phyloP scores from a whole-genome alignment of 2,329 filamentous ascomycete species.

The Xylaria sp. region DNA sequence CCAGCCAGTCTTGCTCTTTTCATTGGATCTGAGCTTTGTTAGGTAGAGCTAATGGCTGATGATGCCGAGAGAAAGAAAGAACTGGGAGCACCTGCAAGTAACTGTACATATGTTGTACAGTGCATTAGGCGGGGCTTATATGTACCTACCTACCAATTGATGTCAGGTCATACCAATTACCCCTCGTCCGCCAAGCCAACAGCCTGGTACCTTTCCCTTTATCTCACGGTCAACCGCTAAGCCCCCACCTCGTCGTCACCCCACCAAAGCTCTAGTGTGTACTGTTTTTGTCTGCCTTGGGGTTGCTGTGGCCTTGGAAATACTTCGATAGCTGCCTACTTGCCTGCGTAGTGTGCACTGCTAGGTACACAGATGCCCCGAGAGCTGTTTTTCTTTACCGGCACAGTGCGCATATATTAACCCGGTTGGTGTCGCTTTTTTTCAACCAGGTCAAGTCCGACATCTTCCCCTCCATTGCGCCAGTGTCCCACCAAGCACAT shows the following conservation, averaged over 20 bases:
- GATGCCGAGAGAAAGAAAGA: slow-evolving; percentile 1
- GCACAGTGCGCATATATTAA: slow-evolving; percentile 27
- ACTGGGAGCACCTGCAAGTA: slow-evolving; percentile 27
- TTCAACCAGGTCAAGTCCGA: slow-evolving; percentile 39
- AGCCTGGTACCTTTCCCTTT: not conserved
- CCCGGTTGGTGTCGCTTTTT: slow-evolving; percentile 36
- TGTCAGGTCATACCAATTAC: slow-evolving; percentile 23
- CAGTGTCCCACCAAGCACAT: slow-evolving; percentile 46
- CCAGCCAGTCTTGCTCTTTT: not conserved
- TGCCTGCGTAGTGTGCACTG: not conserved
- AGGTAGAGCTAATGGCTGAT: slow-evolving; percentile 17
- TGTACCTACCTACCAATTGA: slow-evolving; percentile 18
- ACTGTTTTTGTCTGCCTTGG: slow-evolving; percentile 24
- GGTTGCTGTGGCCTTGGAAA: not conserved
- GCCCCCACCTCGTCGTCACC: slow-evolving; percentile 34
- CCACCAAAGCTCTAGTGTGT: slow-evolving; percentile 25
- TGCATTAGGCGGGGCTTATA: slow-evolving; percentile 20
- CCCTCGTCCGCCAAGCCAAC: slow-evolving; percentile 36
- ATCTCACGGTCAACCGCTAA: slow-evolving; percentile 30
- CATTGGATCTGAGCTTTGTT: slow-evolving; percentile 19
- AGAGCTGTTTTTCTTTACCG: not conserved
- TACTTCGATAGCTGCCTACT: not conserved
- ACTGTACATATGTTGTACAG: slow-evolving; percentile 33
- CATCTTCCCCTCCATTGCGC: slow-evolving; percentile 50
- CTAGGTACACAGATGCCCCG: not conserved